Conservation (phyloP, 176 grass and related monocot species). For the Oryza australiensis region DNA sequence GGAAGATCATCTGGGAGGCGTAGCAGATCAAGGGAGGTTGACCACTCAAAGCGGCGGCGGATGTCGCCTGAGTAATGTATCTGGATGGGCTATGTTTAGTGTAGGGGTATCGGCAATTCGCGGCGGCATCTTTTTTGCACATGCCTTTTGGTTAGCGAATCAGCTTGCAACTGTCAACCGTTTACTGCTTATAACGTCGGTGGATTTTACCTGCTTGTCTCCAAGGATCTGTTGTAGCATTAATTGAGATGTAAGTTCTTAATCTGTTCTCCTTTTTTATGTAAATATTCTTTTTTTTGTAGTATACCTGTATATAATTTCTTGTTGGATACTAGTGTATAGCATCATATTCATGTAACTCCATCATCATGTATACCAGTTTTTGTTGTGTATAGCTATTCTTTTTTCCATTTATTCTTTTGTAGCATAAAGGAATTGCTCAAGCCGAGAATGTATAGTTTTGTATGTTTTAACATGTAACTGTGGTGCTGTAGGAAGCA, state of each 20-base stretch:
- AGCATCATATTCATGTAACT: constrained; percentile 32
- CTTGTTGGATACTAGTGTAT: constrained; percentile 14
- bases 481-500: constrained; percentile 28
- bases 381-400: constrained; percentile 22
- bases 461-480: constrained; percentile 26
- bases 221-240: constrained; percentile 41
- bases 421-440: constrained; percentile 34
- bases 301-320: constrained; percentile 33
- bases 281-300: constrained; percentile 28
- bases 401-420: constrained; percentile 18
- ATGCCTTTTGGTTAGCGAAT: constrained; percentile 12
- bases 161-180: constrained; percentile 23
- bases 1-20: constrained; percentile 59
- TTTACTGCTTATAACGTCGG: constrained; percentile 50
- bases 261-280: constrained; percentile 30
- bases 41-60: constrained; percentile 75
- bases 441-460: constrained; percentile 42
- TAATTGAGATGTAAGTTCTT: constrained; percentile 67
- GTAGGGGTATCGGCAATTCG: constrained; percentile 24
- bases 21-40: constrained; percentile 71
- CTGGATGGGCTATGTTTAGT: constrained; percentile 1
- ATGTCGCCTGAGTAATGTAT: constrained; percentile 49
- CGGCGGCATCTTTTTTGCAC: constrained; percentile 40
- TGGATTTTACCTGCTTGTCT: constrained; percentile 47
- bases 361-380: constrained; percentile 26